These are phyloP conservation scores for Uncinocarpus reesii DNA, from an alignment of 2,329 filamentous ascomycete species.

Conservation along the genomic window DNA sequence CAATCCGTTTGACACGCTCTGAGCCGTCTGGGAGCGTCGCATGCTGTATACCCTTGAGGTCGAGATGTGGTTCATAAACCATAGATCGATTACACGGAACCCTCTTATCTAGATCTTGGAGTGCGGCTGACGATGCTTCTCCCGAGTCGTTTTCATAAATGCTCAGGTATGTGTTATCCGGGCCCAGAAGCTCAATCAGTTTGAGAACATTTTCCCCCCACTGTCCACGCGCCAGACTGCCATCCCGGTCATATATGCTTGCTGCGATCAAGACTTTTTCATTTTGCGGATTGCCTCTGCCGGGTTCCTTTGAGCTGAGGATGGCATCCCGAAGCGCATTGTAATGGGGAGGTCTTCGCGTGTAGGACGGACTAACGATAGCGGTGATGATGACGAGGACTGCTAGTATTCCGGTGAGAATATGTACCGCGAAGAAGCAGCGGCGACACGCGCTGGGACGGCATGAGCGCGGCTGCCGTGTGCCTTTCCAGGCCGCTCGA, in stretches of 20 bases:
- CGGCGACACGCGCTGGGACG: conserved; percentile 25
- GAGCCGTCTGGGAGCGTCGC: conserved; percentile 54
- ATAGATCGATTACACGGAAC: conserved; percentile 45
- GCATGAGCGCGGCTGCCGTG: conserved; percentile 16
- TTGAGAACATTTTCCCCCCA: conserved; percentile 55
- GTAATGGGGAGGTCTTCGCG: conserved; percentile 45
- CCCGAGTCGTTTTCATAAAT: conserved; percentile 65
- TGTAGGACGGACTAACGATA: conserved; percentile 48
- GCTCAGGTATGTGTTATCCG: conserved; percentile 58
- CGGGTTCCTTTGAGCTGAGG: conserved; percentile 25
- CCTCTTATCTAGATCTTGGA: conserved; percentile 44
- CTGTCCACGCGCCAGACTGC: conserved; percentile 49
- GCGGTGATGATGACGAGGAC: conserved; percentile 35
- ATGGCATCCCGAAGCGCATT: conserved; percentile 27
- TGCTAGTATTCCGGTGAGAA: conserved; percentile 23
- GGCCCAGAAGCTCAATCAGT: conserved; percentile 56
- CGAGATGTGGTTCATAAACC: conserved; percentile 50
- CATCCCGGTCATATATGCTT: conserved; percentile 56
- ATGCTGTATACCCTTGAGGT: conserved; percentile 47
- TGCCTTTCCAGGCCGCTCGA: conserved; percentile 2
- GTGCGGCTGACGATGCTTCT: conserved; percentile 43
- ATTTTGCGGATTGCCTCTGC: conserved; percentile 43
- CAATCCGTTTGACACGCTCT: conserved; percentile 58
- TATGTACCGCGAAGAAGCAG: conserved; percentile 24
- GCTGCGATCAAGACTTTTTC: conserved; percentile 66